Evolutionary conservation across 2,329 filamentous ascomycete genomes (phyloP).

Genomic region (Cylindrodendrum hubeiense): DNA sequence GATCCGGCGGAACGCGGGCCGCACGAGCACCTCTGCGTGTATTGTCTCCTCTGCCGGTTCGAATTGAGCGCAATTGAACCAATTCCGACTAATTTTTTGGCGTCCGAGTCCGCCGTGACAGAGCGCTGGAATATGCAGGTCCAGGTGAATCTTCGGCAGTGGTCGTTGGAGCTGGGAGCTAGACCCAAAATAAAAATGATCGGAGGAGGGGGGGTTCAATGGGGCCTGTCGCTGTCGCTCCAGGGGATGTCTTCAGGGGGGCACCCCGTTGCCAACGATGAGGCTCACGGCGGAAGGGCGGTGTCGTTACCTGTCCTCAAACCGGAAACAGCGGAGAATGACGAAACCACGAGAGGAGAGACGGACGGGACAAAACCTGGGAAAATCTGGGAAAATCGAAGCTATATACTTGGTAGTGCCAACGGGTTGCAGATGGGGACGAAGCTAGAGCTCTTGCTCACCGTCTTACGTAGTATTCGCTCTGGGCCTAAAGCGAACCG

Average conservation of each 20-base stretch:
- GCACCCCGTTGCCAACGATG: constrained; percentile 8
- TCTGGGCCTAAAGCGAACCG: background rate
- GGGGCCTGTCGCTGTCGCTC: constrained; percentile 18
- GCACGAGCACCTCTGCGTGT: background rate
- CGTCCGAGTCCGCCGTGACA: background rate
- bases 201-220: constrained; percentile 4
- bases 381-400: background rate
- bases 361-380: background rate
- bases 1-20: background rate
- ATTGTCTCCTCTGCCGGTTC: background rate
- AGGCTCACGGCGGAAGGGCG: constrained; percentile 12
- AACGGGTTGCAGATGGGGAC: background rate
- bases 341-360: background rate
- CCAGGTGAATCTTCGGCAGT: constrained; percentile 23
- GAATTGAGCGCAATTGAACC: background rate
- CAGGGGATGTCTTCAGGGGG: constrained; percentile 6
- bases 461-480: background rate
- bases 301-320: constrained; percentile 3
- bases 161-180: constrained; percentile 7
- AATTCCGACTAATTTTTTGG: background rate
- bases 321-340: constrained; percentile 6
- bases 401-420: background rate
- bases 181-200: constrained; percentile 17
- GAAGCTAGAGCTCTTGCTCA: background rate
- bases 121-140: constrained; percentile 10